Evolutionary conservation across 1,139 yeast species (phyloP).

Genomic region (Pichia sp.): DNA sequence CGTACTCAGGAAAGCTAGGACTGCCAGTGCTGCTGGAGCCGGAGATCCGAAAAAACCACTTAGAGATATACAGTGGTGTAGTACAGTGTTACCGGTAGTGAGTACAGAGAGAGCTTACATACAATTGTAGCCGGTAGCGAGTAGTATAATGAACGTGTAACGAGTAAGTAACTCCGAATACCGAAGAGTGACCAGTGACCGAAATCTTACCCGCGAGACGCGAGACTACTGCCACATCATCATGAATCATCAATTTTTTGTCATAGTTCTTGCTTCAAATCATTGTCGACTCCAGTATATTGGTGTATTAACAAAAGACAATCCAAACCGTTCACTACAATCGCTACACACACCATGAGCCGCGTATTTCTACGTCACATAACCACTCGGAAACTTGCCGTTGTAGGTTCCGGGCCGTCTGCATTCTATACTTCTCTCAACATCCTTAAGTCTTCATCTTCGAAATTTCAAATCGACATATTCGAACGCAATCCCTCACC

Average conservation of each 20-base stretch:
- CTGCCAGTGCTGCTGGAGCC: conserved; percentile 42
- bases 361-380: no score
- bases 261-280: no score
- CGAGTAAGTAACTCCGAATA: no score
- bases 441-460: conserved; percentile 42
- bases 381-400: conserved; percentile 44
- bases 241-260: no score
- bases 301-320: no score
- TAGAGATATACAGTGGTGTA: conserved; percentile 50
- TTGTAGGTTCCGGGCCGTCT: conserved; percentile 95
- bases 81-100: conserved; percentile 19
- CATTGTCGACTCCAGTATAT: no score
- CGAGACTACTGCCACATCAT: no score
- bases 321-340: no score
- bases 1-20: conserved; percentile 34
- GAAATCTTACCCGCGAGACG: no score
- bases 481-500: conserved; percentile 87
- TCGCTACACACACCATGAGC: not conserved
- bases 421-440: conserved; percentile 89
- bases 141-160: no score
- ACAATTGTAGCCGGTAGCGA: no score
- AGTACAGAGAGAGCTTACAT: conserved; percentile 20
- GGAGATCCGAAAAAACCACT: conserved; percentile 43
- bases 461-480: conserved; percentile 39
- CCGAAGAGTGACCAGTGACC: no score